A percentile compares a stretch with the other conserved stretches of the same genome.
These are phyloP conservation scores for Tetrahymena malaccensis DNA, from an alignment of 73 alveolate genomes.

Conservation along the genomic window DNA sequence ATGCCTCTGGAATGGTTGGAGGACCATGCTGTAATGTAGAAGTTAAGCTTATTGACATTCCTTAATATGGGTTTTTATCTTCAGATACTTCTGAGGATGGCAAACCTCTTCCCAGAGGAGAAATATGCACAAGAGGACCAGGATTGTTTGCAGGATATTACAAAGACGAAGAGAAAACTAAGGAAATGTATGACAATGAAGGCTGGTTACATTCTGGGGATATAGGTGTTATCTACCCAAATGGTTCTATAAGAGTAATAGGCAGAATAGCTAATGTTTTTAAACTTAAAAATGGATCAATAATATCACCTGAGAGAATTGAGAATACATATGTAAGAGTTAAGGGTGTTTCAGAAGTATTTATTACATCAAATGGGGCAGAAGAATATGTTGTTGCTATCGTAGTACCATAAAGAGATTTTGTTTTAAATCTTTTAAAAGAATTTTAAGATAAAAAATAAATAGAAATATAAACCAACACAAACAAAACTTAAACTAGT, in stretches of 20 bases:
- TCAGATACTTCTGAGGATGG: slow-evolving; percentile 30
- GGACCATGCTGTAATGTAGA: slow-evolving; percentile 32
- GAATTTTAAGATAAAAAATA: slow-evolving; percentile 6
- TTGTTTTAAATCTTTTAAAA: background rate
- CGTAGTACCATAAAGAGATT: slow-evolving; percentile 53
- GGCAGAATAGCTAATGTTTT: slow-evolving; percentile 68
- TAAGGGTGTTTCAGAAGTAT: slow-evolving; percentile 43
- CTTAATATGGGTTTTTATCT: slow-evolving; percentile 29
- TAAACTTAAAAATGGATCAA: slow-evolving; percentile 66
- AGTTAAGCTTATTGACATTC: slow-evolving; percentile 28
- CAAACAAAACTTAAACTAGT: background rate
- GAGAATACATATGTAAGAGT: slow-evolving; percentile 43
- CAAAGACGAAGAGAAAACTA: slow-evolving; percentile 38
- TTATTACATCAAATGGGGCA: slow-evolving; percentile 56
- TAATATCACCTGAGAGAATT: slow-evolving; percentile 68
- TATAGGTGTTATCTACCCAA: slow-evolving; percentile 19
- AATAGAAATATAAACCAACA: background rate
- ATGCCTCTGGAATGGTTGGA: slow-evolving; percentile 30
- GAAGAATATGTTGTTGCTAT: slow-evolving; percentile 49
- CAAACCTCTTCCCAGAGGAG: slow-evolving; percentile 38
- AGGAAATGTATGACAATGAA: slow-evolving; percentile 23
- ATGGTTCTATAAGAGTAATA: slow-evolving; percentile 40
- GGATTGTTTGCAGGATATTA: slow-evolving; percentile 31
- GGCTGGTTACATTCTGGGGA: slow-evolving; percentile 51
- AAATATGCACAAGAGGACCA: slow-evolving; percentile 45